Evolutionary conservation across 164 flowering plant species (phyloP).

Genomic region (Kingdonia uniflora): DNA sequence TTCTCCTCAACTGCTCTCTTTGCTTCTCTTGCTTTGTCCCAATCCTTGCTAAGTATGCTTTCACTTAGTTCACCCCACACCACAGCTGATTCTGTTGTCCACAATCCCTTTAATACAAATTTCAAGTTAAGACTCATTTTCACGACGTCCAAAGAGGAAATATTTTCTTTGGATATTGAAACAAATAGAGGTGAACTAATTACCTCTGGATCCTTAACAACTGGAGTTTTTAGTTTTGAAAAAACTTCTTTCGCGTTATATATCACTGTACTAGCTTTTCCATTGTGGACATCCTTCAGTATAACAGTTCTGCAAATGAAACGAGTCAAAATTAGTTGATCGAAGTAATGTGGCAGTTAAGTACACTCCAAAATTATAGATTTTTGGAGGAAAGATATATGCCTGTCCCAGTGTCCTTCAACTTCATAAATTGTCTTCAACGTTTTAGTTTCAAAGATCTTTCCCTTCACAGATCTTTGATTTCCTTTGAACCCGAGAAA

Average conservation of each 20-base stretch:
- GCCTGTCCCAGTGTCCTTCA: slow-evolving; percentile 87
- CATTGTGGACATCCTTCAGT: slow-evolving; percentile 30
- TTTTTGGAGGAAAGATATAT: background rate
- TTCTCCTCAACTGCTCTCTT: slow-evolving; percentile 52
- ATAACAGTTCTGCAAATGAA: slow-evolving; percentile 41
- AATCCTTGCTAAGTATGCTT: slow-evolving; percentile 40
- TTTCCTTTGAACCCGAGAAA: slow-evolving; percentile 35
- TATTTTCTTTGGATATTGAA: background rate
- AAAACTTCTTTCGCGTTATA: slow-evolving; percentile 56
- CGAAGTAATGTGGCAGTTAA: background rate
- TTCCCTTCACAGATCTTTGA: slow-evolving; percentile 48
- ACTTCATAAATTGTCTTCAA: slow-evolving; percentile 43
- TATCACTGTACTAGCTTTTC: slow-evolving; percentile 25
- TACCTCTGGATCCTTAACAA: slow-evolving; percentile 53
- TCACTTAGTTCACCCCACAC: slow-evolving; percentile 67
- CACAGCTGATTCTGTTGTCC: slow-evolving; percentile 51
- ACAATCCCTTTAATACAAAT: slow-evolving; percentile 27
- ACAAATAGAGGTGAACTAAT: background rate
- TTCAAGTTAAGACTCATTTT: background rate
- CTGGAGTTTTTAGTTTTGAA: slow-evolving; percentile 44
- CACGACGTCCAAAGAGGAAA: background rate
- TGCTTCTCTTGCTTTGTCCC: slow-evolving; percentile 71
- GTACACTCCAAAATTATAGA: background rate
- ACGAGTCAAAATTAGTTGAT: background rate
- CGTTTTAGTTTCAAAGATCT: slow-evolving; percentile 41